Evolutionary conservation across 2,329 filamentous ascomycete species (phyloP).

Genomic region (Dactylellina sp.): DNA sequence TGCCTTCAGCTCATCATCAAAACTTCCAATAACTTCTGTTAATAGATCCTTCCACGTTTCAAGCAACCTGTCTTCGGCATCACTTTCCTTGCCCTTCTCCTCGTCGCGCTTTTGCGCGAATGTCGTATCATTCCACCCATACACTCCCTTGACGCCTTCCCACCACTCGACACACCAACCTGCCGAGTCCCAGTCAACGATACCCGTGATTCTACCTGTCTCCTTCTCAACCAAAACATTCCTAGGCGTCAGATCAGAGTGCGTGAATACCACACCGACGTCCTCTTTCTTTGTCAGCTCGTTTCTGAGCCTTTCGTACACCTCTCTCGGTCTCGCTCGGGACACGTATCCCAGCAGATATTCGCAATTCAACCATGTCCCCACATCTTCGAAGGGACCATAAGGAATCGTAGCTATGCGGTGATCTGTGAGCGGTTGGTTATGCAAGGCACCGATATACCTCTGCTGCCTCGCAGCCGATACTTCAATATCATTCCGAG

Average conservation of each 20-base stretch:
- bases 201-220: slow-evolving; percentile 48
- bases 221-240: slow-evolving; percentile 50
- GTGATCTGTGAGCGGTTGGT: slow-evolving; percentile 51
- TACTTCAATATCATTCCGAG: background rate
- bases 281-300: slow-evolving; percentile 32
- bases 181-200: slow-evolving; percentile 55
- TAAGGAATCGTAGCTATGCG: slow-evolving; percentile 53
- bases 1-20: slow-evolving; percentile 41
- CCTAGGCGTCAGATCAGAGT: slow-evolving; percentile 49
- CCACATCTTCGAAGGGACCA: slow-evolving; percentile 40
- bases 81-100: slow-evolving; percentile 3
- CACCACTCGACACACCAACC: slow-evolving; percentile 55
- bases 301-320: slow-evolving; percentile 24
- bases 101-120: slow-evolving; percentile 20
- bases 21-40: slow-evolving; percentile 40
- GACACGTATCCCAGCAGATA: slow-evolving; percentile 50
- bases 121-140: slow-evolving; percentile 45
- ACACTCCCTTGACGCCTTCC: slow-evolving; percentile 53
- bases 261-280: slow-evolving; percentile 46
- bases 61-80: slow-evolving; percentile 14
- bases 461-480: background rate
- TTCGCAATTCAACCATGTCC: slow-evolving; percentile 49
- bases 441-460: slow-evolving; percentile 38
- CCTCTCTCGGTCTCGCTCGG: slow-evolving; percentile 32
- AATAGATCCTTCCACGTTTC: slow-evolving; percentile 33